Base-by-base conservation (phyloP, 805 yeast genomes). In the Candida nemodendra region DNA sequence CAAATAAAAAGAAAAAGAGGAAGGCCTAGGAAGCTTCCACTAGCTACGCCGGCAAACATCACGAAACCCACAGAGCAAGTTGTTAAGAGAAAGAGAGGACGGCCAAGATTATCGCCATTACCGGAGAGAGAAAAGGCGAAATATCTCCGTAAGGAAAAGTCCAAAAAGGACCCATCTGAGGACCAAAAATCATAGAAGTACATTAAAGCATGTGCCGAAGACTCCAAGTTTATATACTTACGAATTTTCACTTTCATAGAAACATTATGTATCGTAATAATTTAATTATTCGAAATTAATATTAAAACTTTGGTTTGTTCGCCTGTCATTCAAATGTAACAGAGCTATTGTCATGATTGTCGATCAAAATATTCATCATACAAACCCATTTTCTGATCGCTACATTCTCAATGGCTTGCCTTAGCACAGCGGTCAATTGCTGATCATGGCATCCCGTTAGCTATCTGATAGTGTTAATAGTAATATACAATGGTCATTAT, bases 251-350 rank as follows among this genome's bases (percentile, higher is more conserved):
- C 27, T 13, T n/a, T 25, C 13, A 23, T 18, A 22, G 17, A 30
- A 16, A 23, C 23, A 17, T 23, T 34, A 25, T 28, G 27, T 30
- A 18, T 18, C 30, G 21, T 28, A 44, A 24, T 39, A 38, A 27
- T 33, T 32, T 36, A 31, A 36, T 38, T 36, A n/a, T 25, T 25
- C 32, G 39, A 38, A 45, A 29, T 18, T 27, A 11, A 12, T 16
- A 27, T 34, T 23, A 48, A 14, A 45, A 30, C 31, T 43, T 51
- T 16, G 45, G 34, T 12, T 40, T 41, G 68, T 71, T 72, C n/a
- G 74, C 76, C 64, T 79, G 81, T 87, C 87, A 81, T 2, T 82
- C 84, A 59, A 81, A 81, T 28, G 72, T 71, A 30, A 82, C 61
- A 50, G 76, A 69, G 44, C 71, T 70, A 18, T 66, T 67, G 0